Conservation (phyloP, 345 rosid species). For the Boechera stricta region DNA sequence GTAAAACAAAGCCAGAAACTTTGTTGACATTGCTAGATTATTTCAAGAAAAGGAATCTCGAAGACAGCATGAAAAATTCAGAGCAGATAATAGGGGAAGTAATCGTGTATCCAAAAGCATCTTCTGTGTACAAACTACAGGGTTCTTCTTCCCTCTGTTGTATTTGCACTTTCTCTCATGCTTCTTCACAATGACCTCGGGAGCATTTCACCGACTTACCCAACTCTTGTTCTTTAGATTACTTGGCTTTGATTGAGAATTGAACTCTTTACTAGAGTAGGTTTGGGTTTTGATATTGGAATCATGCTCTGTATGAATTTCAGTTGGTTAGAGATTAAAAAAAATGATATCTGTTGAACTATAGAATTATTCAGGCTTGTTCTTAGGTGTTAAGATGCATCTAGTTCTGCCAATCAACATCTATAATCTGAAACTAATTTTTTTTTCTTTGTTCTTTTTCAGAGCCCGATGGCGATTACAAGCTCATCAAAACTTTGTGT, state of each 20-base stretch:
- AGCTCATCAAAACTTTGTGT: slow-evolving; percentile 45
- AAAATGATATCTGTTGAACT: slow-evolving; percentile 14
- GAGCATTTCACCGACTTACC: slow-evolving; percentile 27
- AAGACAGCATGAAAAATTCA: slow-evolving; percentile 41
- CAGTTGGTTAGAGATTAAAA: background rate
- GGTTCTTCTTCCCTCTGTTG: slow-evolving; percentile 65
- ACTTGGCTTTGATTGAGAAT: slow-evolving; percentile 12
- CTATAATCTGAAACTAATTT: background rate
- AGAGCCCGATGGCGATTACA: slow-evolving; percentile 33
- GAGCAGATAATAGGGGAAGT: slow-evolving; percentile 56
- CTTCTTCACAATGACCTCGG: slow-evolving; percentile 48
- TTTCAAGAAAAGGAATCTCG: slow-evolving; percentile 42
- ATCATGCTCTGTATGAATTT: slow-evolving; percentile 13
- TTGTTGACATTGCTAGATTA: slow-evolving; percentile 55
- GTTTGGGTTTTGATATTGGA: slow-evolving; percentile 8
- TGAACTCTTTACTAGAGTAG: background rate
- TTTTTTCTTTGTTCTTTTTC: slow-evolving; percentile 35
- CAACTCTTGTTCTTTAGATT: background rate
- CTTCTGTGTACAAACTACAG: slow-evolving; percentile 51
- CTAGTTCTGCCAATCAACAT: slow-evolving; percentile 27
- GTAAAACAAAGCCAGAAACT: slow-evolving; percentile 47
- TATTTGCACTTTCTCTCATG: slow-evolving; percentile 68
- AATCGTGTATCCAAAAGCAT: slow-evolving; percentile 59
- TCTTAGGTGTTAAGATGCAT: slow-evolving; percentile 25
- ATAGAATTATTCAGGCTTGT: slow-evolving; percentile 6